Conservation (phyloP, 305 asterid species). For the Striga hermonthica region DNA sequence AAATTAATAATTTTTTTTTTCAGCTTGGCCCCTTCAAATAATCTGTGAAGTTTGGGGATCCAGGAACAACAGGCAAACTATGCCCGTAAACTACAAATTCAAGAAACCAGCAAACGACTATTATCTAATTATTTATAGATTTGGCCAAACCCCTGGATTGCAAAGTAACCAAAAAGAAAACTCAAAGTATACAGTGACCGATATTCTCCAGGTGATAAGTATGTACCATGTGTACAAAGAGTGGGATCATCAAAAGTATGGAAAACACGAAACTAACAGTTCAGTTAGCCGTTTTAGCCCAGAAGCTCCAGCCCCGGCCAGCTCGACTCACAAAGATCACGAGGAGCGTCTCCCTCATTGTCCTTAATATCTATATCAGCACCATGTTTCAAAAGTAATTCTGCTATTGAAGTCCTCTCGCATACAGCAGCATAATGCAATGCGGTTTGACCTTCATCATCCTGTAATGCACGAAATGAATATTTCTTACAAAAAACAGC, state of each 20-base stretch:
- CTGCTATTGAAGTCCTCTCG: conserved; percentile 70
- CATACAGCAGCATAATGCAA: conserved; percentile 93
- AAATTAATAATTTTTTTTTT: too few relatives aligned
- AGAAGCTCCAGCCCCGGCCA: conserved; percentile 71
- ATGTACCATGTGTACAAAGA: conserved; percentile 21
- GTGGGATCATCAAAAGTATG: conserved; percentile 24
- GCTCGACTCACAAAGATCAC: conserved; percentile 63
- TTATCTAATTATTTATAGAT: neutral
- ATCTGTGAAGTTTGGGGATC: too few relatives aligned
- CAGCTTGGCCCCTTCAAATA: too few relatives aligned
- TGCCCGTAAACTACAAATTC: too few relatives aligned
- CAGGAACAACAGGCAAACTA: too few relatives aligned
- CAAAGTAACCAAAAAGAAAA: conserved; percentile 6
- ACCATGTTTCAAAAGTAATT: conserved; percentile 72
- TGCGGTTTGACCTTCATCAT: conserved; percentile 87
- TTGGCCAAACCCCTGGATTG: neutral
- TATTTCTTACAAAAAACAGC: neutral
- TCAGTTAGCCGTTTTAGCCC: conserved; percentile 30
- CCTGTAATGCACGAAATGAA: conserved; percentile 42
- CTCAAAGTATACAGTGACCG: conserved; percentile 7
- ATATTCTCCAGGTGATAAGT: neutral
- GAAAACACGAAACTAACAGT: conserved; percentile 9
- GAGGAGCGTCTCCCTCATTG: conserved; percentile 67
- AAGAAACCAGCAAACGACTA: neutral
- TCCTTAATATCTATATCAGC: conserved; percentile 62